Conservation (phyloP, 768 basidiomycete genomes). For the Mycena galopus region DNA sequence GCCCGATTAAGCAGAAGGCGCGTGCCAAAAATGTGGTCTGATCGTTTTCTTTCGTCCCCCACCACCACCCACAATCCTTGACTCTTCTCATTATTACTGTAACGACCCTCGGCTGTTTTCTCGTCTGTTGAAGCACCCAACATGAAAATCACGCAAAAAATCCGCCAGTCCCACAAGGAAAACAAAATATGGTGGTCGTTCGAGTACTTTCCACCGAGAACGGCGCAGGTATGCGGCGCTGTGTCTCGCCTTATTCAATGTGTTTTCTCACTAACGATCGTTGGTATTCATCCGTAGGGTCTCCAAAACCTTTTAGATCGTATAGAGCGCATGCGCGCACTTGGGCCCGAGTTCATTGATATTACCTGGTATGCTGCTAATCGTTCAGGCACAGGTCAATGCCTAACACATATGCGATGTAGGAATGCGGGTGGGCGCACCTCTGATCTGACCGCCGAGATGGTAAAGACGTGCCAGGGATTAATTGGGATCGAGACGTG, state of each 20-base stretch:
- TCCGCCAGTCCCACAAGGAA: slow-evolving; percentile 86
- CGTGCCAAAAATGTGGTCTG: no score
- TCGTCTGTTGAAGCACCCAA: slow-evolving; percentile 38
- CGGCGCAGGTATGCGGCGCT: slow-evolving; percentile 80
- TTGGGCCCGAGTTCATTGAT: slow-evolving; percentile 98
- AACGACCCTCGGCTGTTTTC: slow-evolving; percentile 13
- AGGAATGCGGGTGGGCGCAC: slow-evolving; percentile 99
- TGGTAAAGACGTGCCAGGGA: slow-evolving; percentile 95
- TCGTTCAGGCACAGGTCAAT: slow-evolving; percentile 1
- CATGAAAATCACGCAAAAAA: slow-evolving; percentile 98
- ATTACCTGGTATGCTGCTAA: slow-evolving; percentile 83
- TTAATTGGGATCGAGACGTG: slow-evolving; percentile 96
- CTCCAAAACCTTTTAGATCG: slow-evolving; percentile 97
- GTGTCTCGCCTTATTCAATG: neutral
- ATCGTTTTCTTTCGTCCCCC: neutral
- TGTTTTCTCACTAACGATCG: slow-evolving; percentile 12
- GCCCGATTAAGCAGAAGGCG: no score
- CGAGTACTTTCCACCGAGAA: slow-evolving; percentile 97
- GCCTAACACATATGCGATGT: slow-evolving; percentile 2
- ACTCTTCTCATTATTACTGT: slow-evolving; percentile 30
- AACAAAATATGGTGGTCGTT: slow-evolving; percentile 98
- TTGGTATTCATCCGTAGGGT: slow-evolving; percentile 68
- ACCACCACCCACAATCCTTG: slow-evolving; percentile 28
- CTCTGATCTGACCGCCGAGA: slow-evolving; percentile 92
- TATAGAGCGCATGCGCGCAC: slow-evolving; percentile 96